Base-by-base conservation (phyloP, 2,329 filamentous ascomycete genomes). In the Ophiostoma tasmaniense region DNA sequence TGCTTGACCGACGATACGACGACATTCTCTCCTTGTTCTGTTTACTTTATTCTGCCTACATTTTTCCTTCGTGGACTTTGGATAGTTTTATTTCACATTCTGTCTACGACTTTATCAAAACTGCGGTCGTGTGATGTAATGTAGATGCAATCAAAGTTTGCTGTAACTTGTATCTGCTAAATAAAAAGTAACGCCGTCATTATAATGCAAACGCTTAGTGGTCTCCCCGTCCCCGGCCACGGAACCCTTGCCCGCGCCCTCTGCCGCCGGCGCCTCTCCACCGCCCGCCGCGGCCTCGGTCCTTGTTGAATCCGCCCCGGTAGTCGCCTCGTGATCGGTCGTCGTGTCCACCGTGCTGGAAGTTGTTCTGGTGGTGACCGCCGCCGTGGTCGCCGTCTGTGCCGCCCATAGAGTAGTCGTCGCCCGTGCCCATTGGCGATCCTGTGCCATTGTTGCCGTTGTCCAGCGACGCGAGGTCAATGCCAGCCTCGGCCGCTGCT, bases 211-310 rank as follows among this genome's bases (percentile, higher is more conserved):
- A 14, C 2, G 20, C 62, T 22, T 66, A 69, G 30, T 70, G n/a
- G 14, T 68, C 69, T 11, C 69, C 66, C 39, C 69, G 67, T 28
- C 68, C 67, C 1, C 71, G 70, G 3, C 76, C 76, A 22, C 76
- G 74, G 22, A 75, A 75, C 25, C 68, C 70, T 25, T 71, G 70
- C 4, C 75, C 75, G 10, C 75, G 75, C 2, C 61, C 61, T 45
- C 42, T 45, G 55, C 72, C 74, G 62, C 73, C 78, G 68, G 74
- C 73, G 5, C 75, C 76, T 59, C 75, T 74, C 75, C 77, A 75
- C 45, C 76, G 66, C 66, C 80, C 78, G 8, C 78, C 76, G 25
- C 77, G 72, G 3, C 76, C 72, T 4, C 73, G 75, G 70, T 79
- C 79, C 55, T 73, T 74, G 42, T 74, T 72, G 68, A 68, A 70